phyloP scores from a whole-genome alignment of 768 basidiomycete genomes.

The Paxillus ammoniavirescens region DNA sequence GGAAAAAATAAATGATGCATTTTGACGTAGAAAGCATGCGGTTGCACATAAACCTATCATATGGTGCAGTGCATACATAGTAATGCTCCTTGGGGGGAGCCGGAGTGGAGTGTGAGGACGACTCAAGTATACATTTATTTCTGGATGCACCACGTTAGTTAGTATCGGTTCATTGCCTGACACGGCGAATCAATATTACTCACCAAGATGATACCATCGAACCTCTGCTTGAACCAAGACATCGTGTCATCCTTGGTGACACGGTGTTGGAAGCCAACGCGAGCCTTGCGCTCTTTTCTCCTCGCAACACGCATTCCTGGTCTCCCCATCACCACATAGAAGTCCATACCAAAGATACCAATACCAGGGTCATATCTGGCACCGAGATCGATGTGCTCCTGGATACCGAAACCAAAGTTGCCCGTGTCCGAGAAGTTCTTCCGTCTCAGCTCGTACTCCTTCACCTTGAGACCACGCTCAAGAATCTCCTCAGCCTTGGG shows the following conservation, averaged over 20 bases:
- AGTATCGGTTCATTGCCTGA: neutral
- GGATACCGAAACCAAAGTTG: slow-evolving; percentile 99
- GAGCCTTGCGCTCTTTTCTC: slow-evolving; percentile 85
- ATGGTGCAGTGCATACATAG: slow-evolving; percentile 25
- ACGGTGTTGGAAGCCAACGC: slow-evolving; percentile 84
- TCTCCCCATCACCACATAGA: slow-evolving; percentile 96
- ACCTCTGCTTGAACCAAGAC: slow-evolving; percentile 99
- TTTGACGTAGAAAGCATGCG: slow-evolving; percentile 22
- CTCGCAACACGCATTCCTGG: slow-evolving; percentile 89
- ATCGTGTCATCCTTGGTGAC: slow-evolving; percentile 96
- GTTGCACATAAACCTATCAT: slow-evolving; percentile 26
- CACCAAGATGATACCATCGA: slow-evolving; percentile 96
- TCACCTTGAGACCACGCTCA: slow-evolving; percentile 98
- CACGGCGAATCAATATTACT: slow-evolving; percentile 26
- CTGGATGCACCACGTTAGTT: slow-evolving; percentile 7
- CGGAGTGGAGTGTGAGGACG: neutral
- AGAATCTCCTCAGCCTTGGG: slow-evolving; percentile 99
- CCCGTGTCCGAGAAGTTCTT: slow-evolving; percentile 98
- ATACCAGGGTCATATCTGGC: slow-evolving; percentile 98
- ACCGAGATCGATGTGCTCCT: slow-evolving; percentile 99
- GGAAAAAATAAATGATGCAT: slow-evolving; percentile 12
- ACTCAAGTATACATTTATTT: slow-evolving; percentile 23
- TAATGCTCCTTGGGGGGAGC: slow-evolving; percentile 4
- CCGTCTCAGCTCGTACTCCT: slow-evolving; percentile 98
- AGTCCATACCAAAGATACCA: slow-evolving; percentile 99